Evolutionary conservation across 2,329 filamentous ascomycete species (phyloP), one percentile per base, ranked within the genome.

Genomic region (Colletotrichum truncatum): DNA sequence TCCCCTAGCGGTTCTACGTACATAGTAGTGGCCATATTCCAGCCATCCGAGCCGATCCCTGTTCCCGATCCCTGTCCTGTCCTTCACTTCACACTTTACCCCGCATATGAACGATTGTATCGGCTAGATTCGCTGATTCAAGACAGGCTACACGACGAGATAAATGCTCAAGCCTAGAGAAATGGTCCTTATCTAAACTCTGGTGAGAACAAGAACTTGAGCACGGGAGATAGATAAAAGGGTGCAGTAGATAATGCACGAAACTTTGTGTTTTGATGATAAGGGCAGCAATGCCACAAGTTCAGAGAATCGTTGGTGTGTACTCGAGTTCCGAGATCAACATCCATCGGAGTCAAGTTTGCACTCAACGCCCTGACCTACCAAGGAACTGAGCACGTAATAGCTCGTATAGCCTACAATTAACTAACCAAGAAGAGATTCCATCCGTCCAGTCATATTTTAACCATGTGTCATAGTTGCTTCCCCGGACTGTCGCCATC

Each of bases 41-140:
- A n/a, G n/a, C n/a, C n/a, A n/a, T n/a, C 45, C 48, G 32, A 52
- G 28, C 48, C 48, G 48, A 52, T 38, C 48, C 48, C 48, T 52
- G 32, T 21, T 36, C 18, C 48, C 48, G 48, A 52, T 16, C 48
- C 48, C 32, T 52, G 48, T n/a, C 14, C 28, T 11, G 30, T n/a
- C n/a, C 48, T 52, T 34, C 30, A n/a, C n/a, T n/a, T n/a, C n/a
- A n/a, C n/a, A n/a, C n/a, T 36, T 3, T n/a, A 30, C 12, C 46
- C 48, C 28, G 30, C 28, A 36, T 46, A 12, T 25, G 23, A 14
- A 26, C 21, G 43, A 23, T 23, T 25, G 14, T 14, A 10, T 14
- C 43, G 43, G 43, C 21, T 46, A 14, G 14, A 25, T 25, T 26
- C 6, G 4, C 43, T 46, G 10, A 28, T 46, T 46, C 11, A 4